Conservation (phyloP, 331 rosid genomes). For the Rhamnella rubrinervis region DNA sequence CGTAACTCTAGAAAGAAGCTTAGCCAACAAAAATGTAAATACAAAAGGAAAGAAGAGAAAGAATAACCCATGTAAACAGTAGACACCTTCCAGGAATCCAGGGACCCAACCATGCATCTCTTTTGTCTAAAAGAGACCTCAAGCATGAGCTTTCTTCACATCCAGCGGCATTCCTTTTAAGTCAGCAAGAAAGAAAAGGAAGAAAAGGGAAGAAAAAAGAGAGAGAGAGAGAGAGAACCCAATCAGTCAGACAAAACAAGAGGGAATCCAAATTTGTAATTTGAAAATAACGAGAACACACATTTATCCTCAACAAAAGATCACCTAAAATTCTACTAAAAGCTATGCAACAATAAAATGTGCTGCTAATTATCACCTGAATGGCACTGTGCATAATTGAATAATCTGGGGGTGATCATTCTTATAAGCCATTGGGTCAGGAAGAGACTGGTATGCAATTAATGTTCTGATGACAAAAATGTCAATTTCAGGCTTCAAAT, state of each 20-base stretch:
- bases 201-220: neutral
- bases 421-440: slow-evolving; percentile 78
- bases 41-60: neutral
- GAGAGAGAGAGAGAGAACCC: too few relatives aligned
- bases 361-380: slow-evolving; percentile 53
- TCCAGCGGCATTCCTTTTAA: slow-evolving; percentile 65
- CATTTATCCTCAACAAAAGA: slow-evolving; percentile 7
- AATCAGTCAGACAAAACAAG: slow-evolving; percentile 25
- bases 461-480: slow-evolving; percentile 61
- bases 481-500: slow-evolving; percentile 63
- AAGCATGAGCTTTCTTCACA: slow-evolving; percentile 93
- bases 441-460: slow-evolving; percentile 86
- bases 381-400: slow-evolving; percentile 83
- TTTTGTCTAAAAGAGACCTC: slow-evolving; percentile 86
- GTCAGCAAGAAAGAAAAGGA: slow-evolving; percentile 37
- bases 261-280: slow-evolving; percentile 12
- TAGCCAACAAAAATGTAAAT: neutral
- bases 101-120: slow-evolving; percentile 99
- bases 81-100: slow-evolving; percentile 98
- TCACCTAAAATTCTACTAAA: neutral
- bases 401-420: slow-evolving; percentile 76
- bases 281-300: neutral
- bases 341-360: slow-evolving; percentile 12
- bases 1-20: neutral
- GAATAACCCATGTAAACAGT: neutral